Conservation (phyloP, 2,329 filamentous ascomycete species). For the Pseudocercospora crystallina region DNA sequence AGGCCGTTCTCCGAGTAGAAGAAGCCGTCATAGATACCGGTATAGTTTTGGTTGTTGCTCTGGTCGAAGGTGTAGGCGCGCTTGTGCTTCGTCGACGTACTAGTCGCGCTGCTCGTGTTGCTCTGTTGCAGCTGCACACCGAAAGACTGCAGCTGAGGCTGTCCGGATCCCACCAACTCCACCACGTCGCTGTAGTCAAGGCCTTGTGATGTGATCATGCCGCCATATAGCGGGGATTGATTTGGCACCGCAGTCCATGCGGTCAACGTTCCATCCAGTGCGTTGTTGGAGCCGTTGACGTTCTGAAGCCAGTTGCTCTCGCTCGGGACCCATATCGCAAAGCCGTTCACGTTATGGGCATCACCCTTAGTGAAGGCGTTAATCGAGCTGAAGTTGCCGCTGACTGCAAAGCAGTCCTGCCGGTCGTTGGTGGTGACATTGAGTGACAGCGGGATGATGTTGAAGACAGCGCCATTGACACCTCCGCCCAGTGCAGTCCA, state of each 20-base stretch:
- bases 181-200: constrained; percentile 71
- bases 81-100: constrained; percentile 36
- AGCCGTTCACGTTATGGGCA: constrained; percentile 65
- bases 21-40: constrained; percentile 72
- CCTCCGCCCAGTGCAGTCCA: constrained; percentile 84
- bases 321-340: constrained; percentile 91
- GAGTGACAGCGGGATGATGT: constrained; percentile 73
- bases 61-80: constrained; percentile 38
- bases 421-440: constrained; percentile 70
- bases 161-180: constrained; percentile 54
- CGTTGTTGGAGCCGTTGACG: constrained; percentile 61
- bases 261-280: constrained; percentile 71
- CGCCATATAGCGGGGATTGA: constrained; percentile 69
- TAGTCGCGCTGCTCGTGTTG: constrained; percentile 19
- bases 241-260: constrained; percentile 66
- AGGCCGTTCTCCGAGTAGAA: constrained; percentile 70
- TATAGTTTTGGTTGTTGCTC: constrained; percentile 46
- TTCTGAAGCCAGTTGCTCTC: constrained; percentile 85
- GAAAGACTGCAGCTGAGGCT: constrained; percentile 47
- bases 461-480: constrained; percentile 74
- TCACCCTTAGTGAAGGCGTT: constrained; percentile 64
- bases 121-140: constrained; percentile 54
- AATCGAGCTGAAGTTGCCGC: constrained; percentile 74
- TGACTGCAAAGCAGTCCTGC: constrained; percentile 76
- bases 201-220: constrained; percentile 76